Conservation (phyloP, 2,329 filamentous ascomycete genomes). For the Lecanicillium sp. region DNA sequence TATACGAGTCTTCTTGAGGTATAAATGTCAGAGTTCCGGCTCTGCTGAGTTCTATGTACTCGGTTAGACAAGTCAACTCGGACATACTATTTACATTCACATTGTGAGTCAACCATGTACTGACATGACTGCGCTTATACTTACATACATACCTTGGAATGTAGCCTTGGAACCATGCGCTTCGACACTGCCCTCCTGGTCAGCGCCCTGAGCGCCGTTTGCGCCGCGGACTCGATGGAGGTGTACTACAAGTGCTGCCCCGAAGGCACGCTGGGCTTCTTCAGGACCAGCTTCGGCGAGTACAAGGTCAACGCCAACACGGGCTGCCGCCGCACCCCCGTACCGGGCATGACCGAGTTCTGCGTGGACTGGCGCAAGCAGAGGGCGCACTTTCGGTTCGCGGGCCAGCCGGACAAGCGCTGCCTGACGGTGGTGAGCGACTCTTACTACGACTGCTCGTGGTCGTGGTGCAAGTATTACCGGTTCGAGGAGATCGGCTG, state of each 20-base stretch:
- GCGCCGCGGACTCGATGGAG: neutral
- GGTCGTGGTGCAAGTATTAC: neutral
- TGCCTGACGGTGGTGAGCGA: slow-evolving; percentile 1
- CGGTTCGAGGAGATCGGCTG: slow-evolving; percentile 3
- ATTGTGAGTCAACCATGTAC: neutral
- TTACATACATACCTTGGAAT: neutral
- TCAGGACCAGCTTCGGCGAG: slow-evolving; percentile 23
- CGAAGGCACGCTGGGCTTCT: slow-evolving; percentile 6
- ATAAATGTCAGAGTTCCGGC: too few relatives aligned
- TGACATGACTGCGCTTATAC: neutral
- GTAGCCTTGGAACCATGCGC: neutral
- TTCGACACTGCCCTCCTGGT: neutral
- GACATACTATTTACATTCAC: too few relatives aligned
- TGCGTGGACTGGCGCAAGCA: slow-evolving; percentile 11
- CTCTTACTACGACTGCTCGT: neutral
- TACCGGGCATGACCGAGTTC: slow-evolving; percentile 13
- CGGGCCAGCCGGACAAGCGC: slow-evolving; percentile 13
- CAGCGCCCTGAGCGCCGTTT: neutral
- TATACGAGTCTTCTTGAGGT: too few relatives aligned
- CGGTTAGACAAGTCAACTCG: too few relatives aligned
- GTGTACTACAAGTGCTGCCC: slow-evolving; percentile 1
- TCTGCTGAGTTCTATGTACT: too few relatives aligned
- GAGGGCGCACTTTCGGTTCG: slow-evolving; percentile 13
- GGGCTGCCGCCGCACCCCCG: slow-evolving; percentile 13
- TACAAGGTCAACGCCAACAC: slow-evolving; percentile 11